Conservation (phyloP, 805 yeast genomes). For the Isabelozyma gotoi region DNA sequence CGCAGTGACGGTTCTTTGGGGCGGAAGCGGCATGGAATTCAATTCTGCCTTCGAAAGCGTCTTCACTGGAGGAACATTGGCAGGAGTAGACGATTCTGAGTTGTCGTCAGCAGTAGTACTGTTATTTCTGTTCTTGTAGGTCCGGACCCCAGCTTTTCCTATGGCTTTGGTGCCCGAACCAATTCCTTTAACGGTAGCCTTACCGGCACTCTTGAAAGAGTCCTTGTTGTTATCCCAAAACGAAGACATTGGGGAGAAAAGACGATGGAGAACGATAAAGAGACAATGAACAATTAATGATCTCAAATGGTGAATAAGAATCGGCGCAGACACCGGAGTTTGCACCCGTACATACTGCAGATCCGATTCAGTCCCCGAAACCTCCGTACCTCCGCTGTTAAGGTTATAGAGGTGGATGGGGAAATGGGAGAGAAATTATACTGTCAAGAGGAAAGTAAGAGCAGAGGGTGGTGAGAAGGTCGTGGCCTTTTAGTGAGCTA, state of each 20-base stretch:
- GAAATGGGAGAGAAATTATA: no score
- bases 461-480: no score
- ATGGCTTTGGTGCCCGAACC: slow-evolving; percentile 51
- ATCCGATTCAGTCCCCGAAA: no score
- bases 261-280: background rate
- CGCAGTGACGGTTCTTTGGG: slow-evolving; percentile 37
- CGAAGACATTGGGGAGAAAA: slow-evolving; percentile 15
- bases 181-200: slow-evolving; percentile 49
- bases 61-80: slow-evolving; percentile 1
- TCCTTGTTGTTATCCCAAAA: slow-evolving; percentile 49
- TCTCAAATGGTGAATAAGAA: background rate
- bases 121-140: slow-evolving; percentile 43
- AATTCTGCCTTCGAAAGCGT: slow-evolving; percentile 17
- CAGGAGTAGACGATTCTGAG: slow-evolving; percentile 18
- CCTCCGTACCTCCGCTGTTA: no score
- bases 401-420: no score
- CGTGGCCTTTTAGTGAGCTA: no score
- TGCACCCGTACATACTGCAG: background rate
- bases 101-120: slow-evolving; percentile 15
- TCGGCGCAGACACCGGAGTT: background rate
- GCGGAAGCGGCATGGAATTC: slow-evolving; percentile 44
- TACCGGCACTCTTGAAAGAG: slow-evolving; percentile 48
- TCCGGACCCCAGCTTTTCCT: slow-evolving; percentile 49
- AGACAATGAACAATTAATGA: no score
- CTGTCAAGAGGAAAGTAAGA: no score